These are phyloP conservation scores for Coemansia sp. DNA, from an alignment of 192 early-diverging fungal species.

Conservation along the genomic window DNA sequence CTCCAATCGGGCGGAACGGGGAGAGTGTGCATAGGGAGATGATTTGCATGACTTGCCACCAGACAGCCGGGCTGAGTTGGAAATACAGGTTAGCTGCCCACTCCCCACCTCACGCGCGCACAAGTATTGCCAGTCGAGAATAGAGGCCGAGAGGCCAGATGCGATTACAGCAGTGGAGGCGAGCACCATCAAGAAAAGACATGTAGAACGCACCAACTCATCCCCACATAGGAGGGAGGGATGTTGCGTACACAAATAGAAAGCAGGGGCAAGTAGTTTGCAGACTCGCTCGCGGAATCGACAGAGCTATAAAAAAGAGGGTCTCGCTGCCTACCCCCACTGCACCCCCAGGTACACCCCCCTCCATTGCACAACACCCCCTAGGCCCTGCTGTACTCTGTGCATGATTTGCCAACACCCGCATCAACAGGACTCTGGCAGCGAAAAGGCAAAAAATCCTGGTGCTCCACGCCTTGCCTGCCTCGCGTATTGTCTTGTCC, in stretches of 20 bases:
- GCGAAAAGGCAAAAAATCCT: slow-evolving; percentile 4
- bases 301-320: background rate
- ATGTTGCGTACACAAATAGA: background rate
- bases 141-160: background rate
- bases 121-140: background rate
- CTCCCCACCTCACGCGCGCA: background rate
- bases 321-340: background rate
- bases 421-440: background rate
- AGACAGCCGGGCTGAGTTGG: slow-evolving; percentile 2
- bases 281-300: background rate
- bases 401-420: background rate
- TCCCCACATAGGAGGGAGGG: background rate
- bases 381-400: background rate
- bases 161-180: background rate
- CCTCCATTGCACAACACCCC: background rate
- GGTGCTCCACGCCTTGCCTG: slow-evolving; percentile 6
- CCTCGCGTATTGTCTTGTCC: slow-evolving; percentile 2
- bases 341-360: slow-evolving; percentile 3
- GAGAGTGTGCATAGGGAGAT: background rate
- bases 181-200: background rate
- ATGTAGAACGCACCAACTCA: background rate
- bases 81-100: slow-evolving; percentile 1
- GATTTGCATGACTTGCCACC: slow-evolving; percentile 11
- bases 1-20: background rate
- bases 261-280: background rate